Conservation (phyloP, 805 yeast species). For the Kazachstania martiniae region DNA sequence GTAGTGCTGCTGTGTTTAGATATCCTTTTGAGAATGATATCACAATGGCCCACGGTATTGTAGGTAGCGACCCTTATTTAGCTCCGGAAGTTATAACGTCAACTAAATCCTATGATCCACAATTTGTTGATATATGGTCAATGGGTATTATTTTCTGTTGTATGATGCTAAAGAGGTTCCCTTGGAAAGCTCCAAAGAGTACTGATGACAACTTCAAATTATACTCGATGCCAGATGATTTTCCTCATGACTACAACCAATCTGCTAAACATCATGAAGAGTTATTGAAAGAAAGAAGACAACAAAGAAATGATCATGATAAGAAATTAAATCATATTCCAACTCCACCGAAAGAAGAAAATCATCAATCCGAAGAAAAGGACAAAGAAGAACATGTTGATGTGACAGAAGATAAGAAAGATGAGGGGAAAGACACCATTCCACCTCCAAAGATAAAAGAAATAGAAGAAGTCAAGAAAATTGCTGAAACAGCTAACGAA, state of each 20-base stretch:
- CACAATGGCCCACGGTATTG: conserved; percentile 55
- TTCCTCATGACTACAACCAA: conserved; percentile 62
- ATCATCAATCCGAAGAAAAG: conserved; percentile 1
- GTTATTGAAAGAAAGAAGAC: conserved; percentile 39
- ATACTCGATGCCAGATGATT: conserved; percentile 57
- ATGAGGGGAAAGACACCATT: neutral
- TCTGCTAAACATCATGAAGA: conserved; percentile 65
- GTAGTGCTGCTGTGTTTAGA: conserved; percentile 72
- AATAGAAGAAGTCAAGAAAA: no score
- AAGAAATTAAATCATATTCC: conserved; percentile 1
- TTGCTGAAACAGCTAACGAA: neutral
- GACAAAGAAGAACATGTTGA: conserved; percentile 1
- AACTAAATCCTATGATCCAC: conserved; percentile 53
- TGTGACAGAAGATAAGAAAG: conserved; percentile 2
- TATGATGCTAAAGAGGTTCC: conserved; percentile 75
- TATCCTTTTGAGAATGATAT: conserved; percentile 54
- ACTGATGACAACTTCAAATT: conserved; percentile 62
- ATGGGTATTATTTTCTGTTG: conserved; percentile 77
- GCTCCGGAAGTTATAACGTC: conserved; percentile 68
- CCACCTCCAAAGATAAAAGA: no score
- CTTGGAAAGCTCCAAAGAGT: conserved; percentile 69
- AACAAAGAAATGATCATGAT: conserved; percentile 9
- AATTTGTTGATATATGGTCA: conserved; percentile 76
- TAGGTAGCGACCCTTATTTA: conserved; percentile 78
- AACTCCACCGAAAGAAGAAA: conserved; percentile 6